Conservation (phyloP, 2,329 filamentous ascomycete species). For the Paecilomyces variotii region DNA sequence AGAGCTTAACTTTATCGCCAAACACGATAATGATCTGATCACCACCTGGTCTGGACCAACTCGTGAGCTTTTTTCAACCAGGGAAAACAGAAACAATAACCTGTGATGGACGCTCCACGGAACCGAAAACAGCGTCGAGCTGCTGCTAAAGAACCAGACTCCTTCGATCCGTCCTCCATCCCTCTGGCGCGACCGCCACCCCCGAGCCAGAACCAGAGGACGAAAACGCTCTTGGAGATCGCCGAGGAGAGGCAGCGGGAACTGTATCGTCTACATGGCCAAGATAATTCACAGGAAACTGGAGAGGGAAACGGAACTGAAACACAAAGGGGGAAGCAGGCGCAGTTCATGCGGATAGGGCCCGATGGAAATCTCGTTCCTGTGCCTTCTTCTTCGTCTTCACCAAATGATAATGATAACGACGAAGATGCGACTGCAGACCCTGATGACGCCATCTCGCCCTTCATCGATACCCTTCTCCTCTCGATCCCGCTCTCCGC, state of each 20-base stretch:
- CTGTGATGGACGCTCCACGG: constrained; percentile 20
- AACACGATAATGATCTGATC: background rate
- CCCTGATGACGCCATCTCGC: constrained; percentile 10
- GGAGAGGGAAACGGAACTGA: background rate
- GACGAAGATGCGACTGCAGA: constrained; percentile 5
- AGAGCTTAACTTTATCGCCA: background rate
- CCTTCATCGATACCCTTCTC: constrained; percentile 37
- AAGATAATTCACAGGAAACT: background rate
- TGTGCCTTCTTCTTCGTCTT: constrained; percentile 4
- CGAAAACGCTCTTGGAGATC: constrained; percentile 37
- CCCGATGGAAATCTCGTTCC: background rate
- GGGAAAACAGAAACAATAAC: background rate
- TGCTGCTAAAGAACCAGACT: constrained; percentile 19
- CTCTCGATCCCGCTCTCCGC: constrained; percentile 35
- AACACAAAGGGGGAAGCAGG: background rate
- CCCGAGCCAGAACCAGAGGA: constrained; percentile 11
- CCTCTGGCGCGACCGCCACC: constrained; percentile 22
- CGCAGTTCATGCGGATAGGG: background rate
- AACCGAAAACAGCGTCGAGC: constrained; percentile 36
- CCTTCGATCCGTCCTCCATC: constrained; percentile 24
- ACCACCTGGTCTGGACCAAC: background rate
- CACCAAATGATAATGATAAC: background rate
- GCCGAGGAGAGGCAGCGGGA: constrained; percentile 36
- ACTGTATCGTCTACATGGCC: constrained; percentile 11
- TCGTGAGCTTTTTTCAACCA: background rate